Base-by-base conservation (phyloP, 768 basidiomycete genomes). In the Mycena polygramma region DNA sequence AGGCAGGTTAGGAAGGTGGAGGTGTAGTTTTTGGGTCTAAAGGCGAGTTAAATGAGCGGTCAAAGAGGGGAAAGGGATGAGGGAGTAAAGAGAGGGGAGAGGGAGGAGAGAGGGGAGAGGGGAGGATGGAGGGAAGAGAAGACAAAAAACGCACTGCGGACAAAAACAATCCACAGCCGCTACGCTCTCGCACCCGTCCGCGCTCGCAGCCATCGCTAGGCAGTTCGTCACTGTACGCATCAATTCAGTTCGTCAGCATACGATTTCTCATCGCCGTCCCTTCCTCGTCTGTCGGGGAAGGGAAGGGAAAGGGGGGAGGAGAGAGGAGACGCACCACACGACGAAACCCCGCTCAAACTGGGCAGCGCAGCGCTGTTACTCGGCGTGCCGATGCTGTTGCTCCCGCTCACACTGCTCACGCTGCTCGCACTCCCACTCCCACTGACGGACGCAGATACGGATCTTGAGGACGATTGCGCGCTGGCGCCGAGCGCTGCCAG, bases 81-180 rank as follows among this genome's bases (percentile, higher is more conserved):
- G n/a, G n/a, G n/a, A n/a, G n/a, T n/a, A n/a, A n/a, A n/a, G n/a
- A n/a, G n/a, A n/a, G n/a, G n/a, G n/a, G n/a, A n/a, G n/a, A n/a
- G n/a, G n/a, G n/a, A n/a, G n/a, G n/a, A n/a, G n/a, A n/a, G n/a
- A n/a, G n/a, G n/a, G n/a, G n/a, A n/a, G n/a, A n/a, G n/a, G n/a
- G n/a, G n/a, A n/a, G n/a, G n/a, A n/a, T n/a, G n/a, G n/a, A n/a
- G n/a, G n/a, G n/a, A 15, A 20, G 8, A n/a, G 39, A 26, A 11
- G 48, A 36, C 11, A 39, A 30, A 30, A 24, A 14, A 35, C 49
- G 48, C 7, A 62, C 61, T 36, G 39, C 4, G 48, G 48, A 62
- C 61, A 52, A 13, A 62, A 62, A 24, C 61, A 62, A 39, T 62
- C 46, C 30, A 62, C 48, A n/a, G 61, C 61, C n/a, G 35, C 61